These are phyloP conservation scores for Ustilago xerochloae DNA, from an alignment of 1,284 basidiomycete genomes.

Conservation along the genomic window DNA sequence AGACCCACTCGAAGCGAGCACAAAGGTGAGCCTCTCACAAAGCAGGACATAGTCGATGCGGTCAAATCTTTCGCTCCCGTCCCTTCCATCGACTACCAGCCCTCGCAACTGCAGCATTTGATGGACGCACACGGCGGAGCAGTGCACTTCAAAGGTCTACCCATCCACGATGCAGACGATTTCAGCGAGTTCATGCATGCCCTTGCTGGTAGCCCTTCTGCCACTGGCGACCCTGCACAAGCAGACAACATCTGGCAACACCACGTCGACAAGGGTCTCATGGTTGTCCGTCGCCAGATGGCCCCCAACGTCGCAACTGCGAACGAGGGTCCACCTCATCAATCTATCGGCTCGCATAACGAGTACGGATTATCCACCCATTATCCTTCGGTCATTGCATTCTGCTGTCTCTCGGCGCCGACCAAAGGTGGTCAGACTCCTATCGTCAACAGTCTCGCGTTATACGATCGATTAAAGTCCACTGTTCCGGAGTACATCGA, in stretches of 20 bases:
- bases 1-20: slow-evolving; percentile 3
- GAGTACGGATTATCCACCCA: slow-evolving; percentile 49
- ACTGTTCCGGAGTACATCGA: slow-evolving; percentile 23
- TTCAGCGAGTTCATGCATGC: slow-evolving; percentile 49
- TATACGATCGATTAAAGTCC: slow-evolving; percentile 42
- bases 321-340: slow-evolving; percentile 48
- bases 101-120: slow-evolving; percentile 23
- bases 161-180: slow-evolving; percentile 38
- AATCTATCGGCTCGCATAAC: slow-evolving; percentile 49
- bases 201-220: slow-evolving; percentile 10
- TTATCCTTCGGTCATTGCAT: slow-evolving; percentile 48
- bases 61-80: slow-evolving; percentile 13
- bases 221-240: neutral
- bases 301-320: slow-evolving; percentile 51
- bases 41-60: slow-evolving; percentile 10
- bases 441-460: slow-evolving; percentile 43
- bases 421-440: slow-evolving; percentile 46
- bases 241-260: slow-evolving; percentile 14
- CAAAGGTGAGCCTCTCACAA: neutral
- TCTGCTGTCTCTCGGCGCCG: slow-evolving; percentile 45
- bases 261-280: slow-evolving; percentile 51
- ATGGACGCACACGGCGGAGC: slow-evolving; percentile 42
- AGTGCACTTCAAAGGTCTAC: slow-evolving; percentile 38
- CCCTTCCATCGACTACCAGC: slow-evolving; percentile 6
- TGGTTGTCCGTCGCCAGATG: slow-evolving; percentile 43